These are phyloP conservation scores for Carex kokanica DNA, from an alignment of 176 grass and related monocot genomes.

Conservation along the genomic window DNA sequence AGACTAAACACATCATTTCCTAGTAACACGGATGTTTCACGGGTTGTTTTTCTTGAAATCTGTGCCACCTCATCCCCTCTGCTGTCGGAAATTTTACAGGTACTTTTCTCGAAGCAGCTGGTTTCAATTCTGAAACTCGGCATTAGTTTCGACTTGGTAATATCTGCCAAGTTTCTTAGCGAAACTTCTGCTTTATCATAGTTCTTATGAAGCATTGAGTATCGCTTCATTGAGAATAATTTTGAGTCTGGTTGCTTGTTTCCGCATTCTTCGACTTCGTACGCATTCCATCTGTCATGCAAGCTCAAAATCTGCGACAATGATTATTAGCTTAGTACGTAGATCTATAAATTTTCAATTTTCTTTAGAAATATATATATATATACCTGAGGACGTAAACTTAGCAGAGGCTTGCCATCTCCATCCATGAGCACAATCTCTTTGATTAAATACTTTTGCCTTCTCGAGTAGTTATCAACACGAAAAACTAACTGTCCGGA, in stretches of 20 bases:
- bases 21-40: neutral
- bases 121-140: neutral
- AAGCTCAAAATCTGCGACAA: neutral
- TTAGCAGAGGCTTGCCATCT: slow-evolving; percentile 37
- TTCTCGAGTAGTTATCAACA: slow-evolving; percentile 76
- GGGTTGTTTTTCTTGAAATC: neutral
- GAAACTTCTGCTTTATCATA: neutral
- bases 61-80: neutral
- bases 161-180: neutral
- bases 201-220: neutral
- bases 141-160: neutral
- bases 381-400: slow-evolving; percentile 54
- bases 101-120: neutral
- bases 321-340: neutral
- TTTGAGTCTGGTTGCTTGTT: neutral
- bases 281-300: neutral
- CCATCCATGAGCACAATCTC: slow-evolving; percentile 80
- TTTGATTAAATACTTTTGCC: slow-evolving; percentile 44
- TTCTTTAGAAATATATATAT: neutral
- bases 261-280: neutral
- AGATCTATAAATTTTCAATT: neutral
- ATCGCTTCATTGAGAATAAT: neutral
- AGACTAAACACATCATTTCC: neutral
- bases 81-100: neutral
- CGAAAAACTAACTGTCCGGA: slow-evolving; percentile 8